These are phyloP conservation scores for Quercus gilva DNA, from an alignment of 306 rosid species.

Conservation along the genomic window DNA sequence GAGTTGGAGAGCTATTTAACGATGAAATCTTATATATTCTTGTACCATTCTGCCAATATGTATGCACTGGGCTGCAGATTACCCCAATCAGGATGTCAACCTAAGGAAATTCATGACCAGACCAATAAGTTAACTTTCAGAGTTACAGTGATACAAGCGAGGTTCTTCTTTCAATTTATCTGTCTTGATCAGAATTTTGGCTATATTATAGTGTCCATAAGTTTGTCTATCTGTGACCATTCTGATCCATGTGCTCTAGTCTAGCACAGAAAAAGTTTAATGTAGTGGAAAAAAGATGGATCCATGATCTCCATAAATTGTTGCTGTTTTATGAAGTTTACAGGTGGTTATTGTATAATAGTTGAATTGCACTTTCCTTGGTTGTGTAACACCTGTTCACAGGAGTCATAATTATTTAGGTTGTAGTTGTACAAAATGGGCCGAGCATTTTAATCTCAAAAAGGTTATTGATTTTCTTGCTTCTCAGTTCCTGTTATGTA, in stretches of 20 bases:
- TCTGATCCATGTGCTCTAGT: background rate
- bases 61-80: background rate
- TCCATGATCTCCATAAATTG: background rate
- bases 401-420: background rate
- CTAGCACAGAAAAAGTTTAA: background rate
- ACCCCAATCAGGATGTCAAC: background rate
- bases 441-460: background rate
- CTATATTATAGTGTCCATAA: background rate
- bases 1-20: background rate
- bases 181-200: background rate
- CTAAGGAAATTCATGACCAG: background rate
- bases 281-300: background rate
- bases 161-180: background rate
- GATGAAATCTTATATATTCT: background rate
- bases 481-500: background rate
- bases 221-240: background rate
- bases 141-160: background rate
- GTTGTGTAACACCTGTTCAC: background rate
- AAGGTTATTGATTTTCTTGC: background rate
- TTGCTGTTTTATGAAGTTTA: constrained; percentile 1
- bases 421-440: background rate
- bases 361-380: background rate
- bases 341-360: background rate
- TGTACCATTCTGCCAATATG: background rate
- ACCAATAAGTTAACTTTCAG: background rate